phyloP scores from a whole-genome alignment of 2,329 filamentous ascomycete genomes.

The Macroventuria anomochaeta region DNA sequence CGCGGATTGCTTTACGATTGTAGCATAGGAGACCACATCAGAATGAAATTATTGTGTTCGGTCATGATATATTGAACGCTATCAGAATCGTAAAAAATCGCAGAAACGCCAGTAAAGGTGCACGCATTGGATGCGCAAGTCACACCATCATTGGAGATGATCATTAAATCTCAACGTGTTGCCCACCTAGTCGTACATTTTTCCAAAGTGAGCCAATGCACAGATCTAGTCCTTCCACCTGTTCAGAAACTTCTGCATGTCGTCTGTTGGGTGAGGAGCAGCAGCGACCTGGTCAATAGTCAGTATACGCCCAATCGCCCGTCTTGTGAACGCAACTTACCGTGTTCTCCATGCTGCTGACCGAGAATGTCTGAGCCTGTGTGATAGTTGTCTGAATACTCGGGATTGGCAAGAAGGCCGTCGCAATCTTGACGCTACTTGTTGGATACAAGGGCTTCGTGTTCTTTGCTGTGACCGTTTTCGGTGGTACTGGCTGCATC shows the following conservation, averaged over 20 bases:
- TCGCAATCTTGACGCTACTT: slow-evolving; percentile 61
- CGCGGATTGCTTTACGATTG: neutral
- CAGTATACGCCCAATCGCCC: slow-evolving; percentile 16
- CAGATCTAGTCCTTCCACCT: slow-evolving; percentile 63
- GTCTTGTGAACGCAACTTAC: slow-evolving; percentile 51
- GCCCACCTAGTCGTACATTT: neutral
- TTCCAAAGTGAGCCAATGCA: neutral
- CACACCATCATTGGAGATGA: neutral
- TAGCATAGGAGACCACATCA: too few species aligned
- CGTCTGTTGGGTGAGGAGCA: slow-evolving; percentile 57
- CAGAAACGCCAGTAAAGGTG: slow-evolving; percentile 2
- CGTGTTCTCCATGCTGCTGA: slow-evolving; percentile 63
- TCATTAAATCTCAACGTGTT: neutral
- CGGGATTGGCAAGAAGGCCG: slow-evolving; percentile 54
- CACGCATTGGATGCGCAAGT: neutral
- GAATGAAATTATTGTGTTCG: too few species aligned
- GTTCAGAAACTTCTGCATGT: slow-evolving; percentile 64
- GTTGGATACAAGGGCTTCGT: slow-evolving; percentile 61
- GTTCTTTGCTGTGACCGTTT: slow-evolving; percentile 63
- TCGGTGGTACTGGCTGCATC: slow-evolving; percentile 65
- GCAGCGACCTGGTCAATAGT: slow-evolving; percentile 58
- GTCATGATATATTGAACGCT: slow-evolving; percentile 13
- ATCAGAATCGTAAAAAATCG: slow-evolving; percentile 2
- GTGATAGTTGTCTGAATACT: slow-evolving; percentile 60
- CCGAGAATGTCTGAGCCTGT: slow-evolving; percentile 58